Evolutionary conservation across 2,329 filamentous ascomycete genomes (phyloP).

Genomic region (Colletotrichum sp.): DNA sequence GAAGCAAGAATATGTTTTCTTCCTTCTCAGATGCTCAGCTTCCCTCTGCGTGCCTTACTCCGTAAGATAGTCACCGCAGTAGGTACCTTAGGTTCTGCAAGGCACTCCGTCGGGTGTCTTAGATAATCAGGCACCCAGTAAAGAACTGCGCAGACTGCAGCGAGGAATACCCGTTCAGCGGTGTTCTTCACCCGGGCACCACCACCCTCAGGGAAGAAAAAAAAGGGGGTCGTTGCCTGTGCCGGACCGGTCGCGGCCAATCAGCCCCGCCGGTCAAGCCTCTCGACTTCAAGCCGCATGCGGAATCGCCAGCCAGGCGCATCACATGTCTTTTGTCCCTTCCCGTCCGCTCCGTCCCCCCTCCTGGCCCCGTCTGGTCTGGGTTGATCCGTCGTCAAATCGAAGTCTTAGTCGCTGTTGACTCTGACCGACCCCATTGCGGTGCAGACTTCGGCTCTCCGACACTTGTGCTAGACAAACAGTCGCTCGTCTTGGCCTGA

Average conservation of each 20-base stretch:
- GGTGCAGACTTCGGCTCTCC: constrained; percentile 10
- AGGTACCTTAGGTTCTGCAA: background rate
- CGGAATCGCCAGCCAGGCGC: constrained; percentile 3
- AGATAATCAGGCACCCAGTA: background rate
- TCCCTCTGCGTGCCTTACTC: background rate
- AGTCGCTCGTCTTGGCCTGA: background rate
- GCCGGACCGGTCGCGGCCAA: constrained; percentile 9
- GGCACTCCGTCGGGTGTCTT: background rate
- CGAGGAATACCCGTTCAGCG: background rate
- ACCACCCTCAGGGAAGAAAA: background rate
- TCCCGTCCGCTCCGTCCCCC: constrained; percentile 1
- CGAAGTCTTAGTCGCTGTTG: background rate
- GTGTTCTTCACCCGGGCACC: background rate
- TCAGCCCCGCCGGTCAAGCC: constrained; percentile 10
- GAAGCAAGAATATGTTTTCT: background rate
- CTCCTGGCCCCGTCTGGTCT: background rate
- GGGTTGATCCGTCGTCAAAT: background rate
- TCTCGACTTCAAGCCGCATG: constrained; percentile 12
- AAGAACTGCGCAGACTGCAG: background rate
- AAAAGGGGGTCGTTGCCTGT: background rate
- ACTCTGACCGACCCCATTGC: constrained; percentile 6
- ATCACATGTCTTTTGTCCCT: constrained; percentile 19
- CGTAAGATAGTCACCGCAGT: background rate
- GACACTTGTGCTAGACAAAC: constrained; percentile 8
- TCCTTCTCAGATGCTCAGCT: background rate